These are phyloP conservation scores for Oligophagozyma castellii DNA, from an alignment of 1,139 yeast species.

Conservation along the genomic window DNA sequence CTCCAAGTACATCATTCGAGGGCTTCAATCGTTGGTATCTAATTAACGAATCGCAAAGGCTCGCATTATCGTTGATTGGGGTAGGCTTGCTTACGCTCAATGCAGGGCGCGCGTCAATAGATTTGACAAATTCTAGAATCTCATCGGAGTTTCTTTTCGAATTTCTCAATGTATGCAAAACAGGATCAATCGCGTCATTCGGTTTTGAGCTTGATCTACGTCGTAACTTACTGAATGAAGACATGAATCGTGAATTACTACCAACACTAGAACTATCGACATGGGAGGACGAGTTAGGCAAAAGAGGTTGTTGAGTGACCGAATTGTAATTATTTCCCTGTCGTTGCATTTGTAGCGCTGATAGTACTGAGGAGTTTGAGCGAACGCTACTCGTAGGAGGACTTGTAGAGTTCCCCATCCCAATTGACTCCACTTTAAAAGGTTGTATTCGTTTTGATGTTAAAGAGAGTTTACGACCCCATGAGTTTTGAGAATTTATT, in stretches of 20 bases:
- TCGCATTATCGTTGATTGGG: constrained; percentile 10
- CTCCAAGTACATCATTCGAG: constrained; percentile 32
- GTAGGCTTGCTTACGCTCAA: constrained; percentile 34
- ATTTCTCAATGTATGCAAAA: constrained; percentile 6
- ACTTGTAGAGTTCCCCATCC: constrained; percentile 26
- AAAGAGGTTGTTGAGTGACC: too few species aligned
- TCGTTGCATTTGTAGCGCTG: too few species aligned
- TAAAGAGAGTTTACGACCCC: constrained; percentile 13
- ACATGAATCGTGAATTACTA: constrained; percentile 27
- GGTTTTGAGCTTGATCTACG: constrained; percentile 28
- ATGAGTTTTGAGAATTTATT: constrained; percentile 10
- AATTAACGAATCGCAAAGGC: constrained; percentile 29
- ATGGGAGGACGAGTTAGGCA: constrained; percentile 6
- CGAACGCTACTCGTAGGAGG: constrained; percentile 26
- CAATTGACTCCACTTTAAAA: constrained; percentile 48
- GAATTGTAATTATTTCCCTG: too few species aligned
- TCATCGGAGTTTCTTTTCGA: constrained; percentile 8
- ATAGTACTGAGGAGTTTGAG: constrained; percentile 28
- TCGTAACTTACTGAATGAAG: constrained; percentile 28
- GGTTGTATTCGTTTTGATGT: constrained; percentile 33
- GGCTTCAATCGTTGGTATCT: constrained; percentile 35
- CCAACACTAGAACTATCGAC: constrained; percentile 25
- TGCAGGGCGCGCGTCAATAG: constrained; percentile 62
- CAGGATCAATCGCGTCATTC: constrained; percentile 20
- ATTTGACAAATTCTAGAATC: constrained; percentile 58